Percentiles rank a stretch among this genome's conserved stretches.
Evolutionary conservation across 768 basidiomycete genomes (phyloP).

Genomic region (Cystobasidium onofrii): DNA sequence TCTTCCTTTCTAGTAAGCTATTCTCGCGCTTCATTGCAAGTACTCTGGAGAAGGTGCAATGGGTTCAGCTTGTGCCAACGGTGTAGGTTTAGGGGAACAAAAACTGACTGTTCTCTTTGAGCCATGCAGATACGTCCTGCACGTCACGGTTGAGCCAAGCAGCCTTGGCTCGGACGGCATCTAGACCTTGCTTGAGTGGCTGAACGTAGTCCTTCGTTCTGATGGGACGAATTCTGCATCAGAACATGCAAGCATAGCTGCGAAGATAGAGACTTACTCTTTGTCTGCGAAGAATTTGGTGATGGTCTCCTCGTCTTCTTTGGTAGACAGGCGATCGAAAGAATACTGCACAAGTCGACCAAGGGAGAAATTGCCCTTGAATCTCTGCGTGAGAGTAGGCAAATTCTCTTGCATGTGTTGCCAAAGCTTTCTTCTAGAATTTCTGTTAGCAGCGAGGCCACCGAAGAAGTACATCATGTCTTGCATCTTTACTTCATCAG

Average conservation of each 20-base stretch:
- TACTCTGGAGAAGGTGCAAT: neutral
- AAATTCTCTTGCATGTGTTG: slow-evolving; percentile 49
- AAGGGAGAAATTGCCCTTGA: slow-evolving; percentile 62
- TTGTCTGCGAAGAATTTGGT: slow-evolving; percentile 68
- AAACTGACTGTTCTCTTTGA: slow-evolving; percentile 31
- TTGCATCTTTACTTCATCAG: slow-evolving; percentile 52
- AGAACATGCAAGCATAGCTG: no score
- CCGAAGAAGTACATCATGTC: slow-evolving; percentile 56
- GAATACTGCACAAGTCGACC: slow-evolving; percentile 45
- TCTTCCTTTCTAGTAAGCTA: no score
- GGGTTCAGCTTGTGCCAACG: no score
- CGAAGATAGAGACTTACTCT: slow-evolving; percentile 39
- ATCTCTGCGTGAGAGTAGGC: slow-evolving; percentile 52
- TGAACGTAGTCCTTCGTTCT: slow-evolving; percentile 56
- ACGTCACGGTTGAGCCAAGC: slow-evolving; percentile 54
- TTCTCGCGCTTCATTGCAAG: neutral
- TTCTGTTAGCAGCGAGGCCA: slow-evolving; percentile 55
- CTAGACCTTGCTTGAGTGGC: slow-evolving; percentile 60
- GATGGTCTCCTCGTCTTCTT: slow-evolving; percentile 58
- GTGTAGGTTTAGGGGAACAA: neutral
- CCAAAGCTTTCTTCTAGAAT: slow-evolving; percentile 53
- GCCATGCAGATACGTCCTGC: slow-evolving; percentile 41
- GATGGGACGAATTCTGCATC: slow-evolving; percentile 24
- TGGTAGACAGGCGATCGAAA: slow-evolving; percentile 55
- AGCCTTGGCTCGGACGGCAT: slow-evolving; percentile 57